These are phyloP conservation scores for Berberis vulgaris DNA, from an alignment of 164 flowering plant species.

Conservation along the genomic window DNA sequence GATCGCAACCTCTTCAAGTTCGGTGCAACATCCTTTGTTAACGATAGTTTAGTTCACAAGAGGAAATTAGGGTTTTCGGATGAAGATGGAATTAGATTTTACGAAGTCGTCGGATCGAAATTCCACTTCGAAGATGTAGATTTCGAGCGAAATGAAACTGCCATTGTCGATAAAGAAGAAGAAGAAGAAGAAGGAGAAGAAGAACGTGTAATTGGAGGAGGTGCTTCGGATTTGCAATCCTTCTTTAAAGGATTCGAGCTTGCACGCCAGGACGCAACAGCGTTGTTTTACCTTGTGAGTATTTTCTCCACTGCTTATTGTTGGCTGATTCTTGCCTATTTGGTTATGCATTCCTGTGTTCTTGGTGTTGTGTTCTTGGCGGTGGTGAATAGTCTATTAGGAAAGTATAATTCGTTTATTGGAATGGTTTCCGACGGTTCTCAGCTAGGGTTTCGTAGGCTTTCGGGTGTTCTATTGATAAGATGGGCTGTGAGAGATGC, in stretches of 20 bases:
- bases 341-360: slow-evolving; percentile 68
- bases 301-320: slow-evolving; percentile 72
- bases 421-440: slow-evolving; percentile 59
- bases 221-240: not conserved
- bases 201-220: not conserved
- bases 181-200: not conserved
- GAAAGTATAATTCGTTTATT: slow-evolving; percentile 33
- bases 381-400: slow-evolving; percentile 52
- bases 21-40: slow-evolving; percentile 9
- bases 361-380: slow-evolving; percentile 58
- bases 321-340: slow-evolving; percentile 81
- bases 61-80: slow-evolving; percentile 12
- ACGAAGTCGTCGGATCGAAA: slow-evolving; percentile 7
- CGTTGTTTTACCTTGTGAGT: slow-evolving; percentile 59
- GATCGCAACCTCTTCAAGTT: slow-evolving; percentile 19
- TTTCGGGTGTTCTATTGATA: slow-evolving; percentile 77
- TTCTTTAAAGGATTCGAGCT: slow-evolving; percentile 42
- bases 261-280: slow-evolving; percentile 54
- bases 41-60: slow-evolving; percentile 14
- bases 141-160: too few species aligned
- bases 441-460: slow-evolving; percentile 54
- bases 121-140: slow-evolving; percentile 12
- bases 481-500: slow-evolving; percentile 96
- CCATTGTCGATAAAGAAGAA: not conserved
- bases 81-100: not conserved